A percentile compares a stretch with the other conserved stretches of the same genome.
Evolutionary conservation across 441 rosid genomes (phyloP).

Genomic region (Brassica hybrid): DNA sequence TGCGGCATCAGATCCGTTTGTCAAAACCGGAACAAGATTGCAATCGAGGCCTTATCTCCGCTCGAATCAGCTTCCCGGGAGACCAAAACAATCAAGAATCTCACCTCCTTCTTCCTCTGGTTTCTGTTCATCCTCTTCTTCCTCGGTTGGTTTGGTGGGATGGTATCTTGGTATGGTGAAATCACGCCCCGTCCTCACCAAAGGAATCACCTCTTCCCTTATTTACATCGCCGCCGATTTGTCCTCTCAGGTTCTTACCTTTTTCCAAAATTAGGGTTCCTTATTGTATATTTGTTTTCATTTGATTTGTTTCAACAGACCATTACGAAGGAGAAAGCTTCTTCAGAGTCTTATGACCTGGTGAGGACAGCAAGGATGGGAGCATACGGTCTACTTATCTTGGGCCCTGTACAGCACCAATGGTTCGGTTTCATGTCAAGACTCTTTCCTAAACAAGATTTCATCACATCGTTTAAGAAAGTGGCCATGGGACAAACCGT

Average conservation of each 20-base stretch:
- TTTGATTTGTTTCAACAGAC: constrained; percentile 49
- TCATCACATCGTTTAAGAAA: constrained; percentile 76
- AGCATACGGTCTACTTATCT: constrained; percentile 72
- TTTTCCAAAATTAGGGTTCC: no score
- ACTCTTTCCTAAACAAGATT: constrained; percentile 69
- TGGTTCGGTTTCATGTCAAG: constrained; percentile 86
- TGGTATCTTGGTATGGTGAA: constrained; percentile 65
- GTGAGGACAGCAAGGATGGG: constrained; percentile 81
- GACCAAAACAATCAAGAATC: constrained; percentile 42
- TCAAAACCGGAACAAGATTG: constrained; percentile 6
- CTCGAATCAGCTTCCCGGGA: constrained; percentile 41
- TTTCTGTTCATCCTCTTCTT: neutral
- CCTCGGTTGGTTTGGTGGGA: constrained; percentile 50
- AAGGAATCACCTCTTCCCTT: constrained; percentile 64
- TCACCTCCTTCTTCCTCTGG: constrained; percentile 7
- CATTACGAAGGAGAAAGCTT: constrained; percentile 46
- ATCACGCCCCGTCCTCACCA: constrained; percentile 78
- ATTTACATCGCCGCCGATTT: constrained; percentile 81
- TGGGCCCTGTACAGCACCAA: constrained; percentile 80
- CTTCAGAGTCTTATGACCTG: constrained; percentile 57
- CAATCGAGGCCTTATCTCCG: constrained; percentile 40
- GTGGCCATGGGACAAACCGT: constrained; percentile 75
- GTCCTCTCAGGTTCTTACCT: constrained; percentile 73
- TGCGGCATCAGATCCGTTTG: constrained; percentile 3
- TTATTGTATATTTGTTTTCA: no score